phyloP scores from a whole-genome alignment of 768 basidiomycete species.

The Trametes punicea region DNA sequence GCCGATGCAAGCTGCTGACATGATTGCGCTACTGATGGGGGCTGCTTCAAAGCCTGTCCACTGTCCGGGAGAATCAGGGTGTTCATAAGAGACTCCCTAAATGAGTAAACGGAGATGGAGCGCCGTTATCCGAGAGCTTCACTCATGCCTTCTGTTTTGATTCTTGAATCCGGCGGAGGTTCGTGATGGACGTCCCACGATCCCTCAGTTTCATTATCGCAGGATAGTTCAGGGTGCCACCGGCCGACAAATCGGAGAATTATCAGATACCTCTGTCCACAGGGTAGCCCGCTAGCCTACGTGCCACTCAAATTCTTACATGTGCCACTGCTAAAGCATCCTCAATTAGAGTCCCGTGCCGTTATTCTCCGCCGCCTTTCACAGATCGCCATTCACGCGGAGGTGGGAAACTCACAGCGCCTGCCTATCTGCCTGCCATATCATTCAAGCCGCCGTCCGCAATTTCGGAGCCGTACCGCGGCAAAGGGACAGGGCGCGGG shows the following conservation, averaged over 20 bases:
- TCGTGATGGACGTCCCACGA: not conserved
- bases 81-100: conserved; percentile 14
- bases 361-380: not conserved
- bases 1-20: not conserved
- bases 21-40: conserved; percentile 15
- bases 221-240: not conserved
- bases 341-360: not conserved
- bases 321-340: conserved; percentile 3
- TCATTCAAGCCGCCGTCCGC: no score
- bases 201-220: conserved; percentile 11
- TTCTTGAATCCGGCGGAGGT: not conserved
- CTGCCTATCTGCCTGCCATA: not conserved
- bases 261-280: not conserved
- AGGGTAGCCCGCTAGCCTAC: not conserved
- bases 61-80: conserved; percentile 8
- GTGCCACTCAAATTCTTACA: conserved; percentile 17
- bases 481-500: not conserved
- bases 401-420: not conserved
- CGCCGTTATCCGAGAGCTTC: not conserved
- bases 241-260: not conserved
- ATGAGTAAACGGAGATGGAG: conserved; percentile 8
- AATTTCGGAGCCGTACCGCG: conserved; percentile 2
- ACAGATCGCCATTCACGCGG: not conserved
- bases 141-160: not conserved
- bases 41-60: conserved; percentile 1